phyloP scores from a whole-genome alignment of 2,329 filamentous ascomycete genomes.

The Cadophora sp. region DNA sequence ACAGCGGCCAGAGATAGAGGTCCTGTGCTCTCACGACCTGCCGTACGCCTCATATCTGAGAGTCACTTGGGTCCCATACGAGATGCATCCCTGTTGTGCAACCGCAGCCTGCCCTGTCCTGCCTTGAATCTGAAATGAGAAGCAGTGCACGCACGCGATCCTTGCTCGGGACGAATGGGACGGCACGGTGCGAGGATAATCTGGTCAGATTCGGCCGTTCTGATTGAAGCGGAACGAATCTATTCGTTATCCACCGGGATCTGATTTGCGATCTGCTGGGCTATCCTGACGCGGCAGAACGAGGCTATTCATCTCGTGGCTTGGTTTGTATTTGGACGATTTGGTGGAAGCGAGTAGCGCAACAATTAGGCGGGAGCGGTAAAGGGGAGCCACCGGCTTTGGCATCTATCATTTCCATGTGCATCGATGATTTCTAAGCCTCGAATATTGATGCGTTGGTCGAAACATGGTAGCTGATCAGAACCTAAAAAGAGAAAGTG shows the following conservation, averaged over 20 bases:
- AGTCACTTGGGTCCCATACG: constrained; percentile 16
- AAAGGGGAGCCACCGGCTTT: too few species aligned
- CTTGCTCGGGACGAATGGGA: constrained; percentile 5
- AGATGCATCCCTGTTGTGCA: background rate
- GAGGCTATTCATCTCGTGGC: background rate
- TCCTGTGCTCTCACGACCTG: background rate
- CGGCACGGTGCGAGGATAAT: constrained; percentile 21
- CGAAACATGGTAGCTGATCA: constrained; percentile 9
- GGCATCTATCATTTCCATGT: too few species aligned
- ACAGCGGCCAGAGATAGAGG: background rate
- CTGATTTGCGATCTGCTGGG: background rate
- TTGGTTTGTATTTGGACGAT: background rate
- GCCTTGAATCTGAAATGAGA: background rate
- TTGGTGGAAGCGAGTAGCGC: background rate
- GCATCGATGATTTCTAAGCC: background rate
- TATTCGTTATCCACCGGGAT: background rate
- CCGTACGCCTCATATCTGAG: constrained; percentile 22
- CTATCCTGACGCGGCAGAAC: background rate
- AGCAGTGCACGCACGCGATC: constrained; percentile 15
- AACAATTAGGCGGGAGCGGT: too few species aligned
- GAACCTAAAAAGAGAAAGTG: background rate
- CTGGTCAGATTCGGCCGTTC: background rate
- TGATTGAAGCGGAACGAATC: background rate
- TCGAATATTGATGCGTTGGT: constrained; percentile 14
- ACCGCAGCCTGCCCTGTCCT: background rate